Conservation (phyloP, 345 rosid species). For the Bruguiera gymnorhiza region DNA sequence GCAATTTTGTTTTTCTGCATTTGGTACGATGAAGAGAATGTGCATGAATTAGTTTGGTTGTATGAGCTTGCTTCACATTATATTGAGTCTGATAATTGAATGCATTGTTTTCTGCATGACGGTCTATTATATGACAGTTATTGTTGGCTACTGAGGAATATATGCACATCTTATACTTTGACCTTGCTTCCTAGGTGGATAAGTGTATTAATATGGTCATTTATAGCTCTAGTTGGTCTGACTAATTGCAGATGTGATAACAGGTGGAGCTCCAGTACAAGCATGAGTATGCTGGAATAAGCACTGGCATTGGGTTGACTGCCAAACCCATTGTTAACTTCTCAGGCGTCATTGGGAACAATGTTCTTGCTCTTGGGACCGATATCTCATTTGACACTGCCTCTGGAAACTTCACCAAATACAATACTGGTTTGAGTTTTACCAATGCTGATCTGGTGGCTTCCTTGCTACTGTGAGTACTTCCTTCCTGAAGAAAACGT, state of each 20-base stretch:
- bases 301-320: constrained; percentile 77
- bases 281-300: constrained; percentile 86
- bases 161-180: neutral
- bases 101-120: no score
- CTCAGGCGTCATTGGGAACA: constrained; percentile 82
- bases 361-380: constrained; percentile 60
- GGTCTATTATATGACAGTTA: no score
- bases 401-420: constrained; percentile 66
- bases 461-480: constrained; percentile 71
- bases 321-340: constrained; percentile 79
- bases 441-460: constrained; percentile 70
- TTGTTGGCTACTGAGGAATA: no score
- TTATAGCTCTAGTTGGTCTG: constrained; percentile 6
- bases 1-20: neutral
- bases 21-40: neutral
- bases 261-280: constrained; percentile 88
- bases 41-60: no score
- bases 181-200: neutral
- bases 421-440: constrained; percentile 69
- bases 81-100: no score
- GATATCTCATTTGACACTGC: constrained; percentile 81
- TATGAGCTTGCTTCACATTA: no score
- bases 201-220: neutral
- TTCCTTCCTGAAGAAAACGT: neutral
- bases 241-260: constrained; percentile 1